phyloP scores from a whole-genome alignment of 169 alveolate species.

The Babesia bigemina region DNA sequence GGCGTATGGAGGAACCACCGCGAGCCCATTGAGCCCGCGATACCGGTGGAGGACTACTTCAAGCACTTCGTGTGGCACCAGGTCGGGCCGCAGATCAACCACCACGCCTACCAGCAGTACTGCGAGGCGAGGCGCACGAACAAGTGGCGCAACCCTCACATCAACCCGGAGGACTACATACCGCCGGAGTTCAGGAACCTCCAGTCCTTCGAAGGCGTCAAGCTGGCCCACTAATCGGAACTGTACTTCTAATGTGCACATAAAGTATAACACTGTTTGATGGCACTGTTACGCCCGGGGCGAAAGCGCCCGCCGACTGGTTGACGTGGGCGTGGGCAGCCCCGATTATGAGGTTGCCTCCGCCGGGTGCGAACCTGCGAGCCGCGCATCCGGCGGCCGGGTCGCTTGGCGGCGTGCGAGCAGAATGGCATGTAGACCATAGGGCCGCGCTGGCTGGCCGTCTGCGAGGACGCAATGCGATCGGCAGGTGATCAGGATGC shows the following conservation, averaged over 20 bases:
- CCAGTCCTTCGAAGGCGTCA: slow-evolving; percentile 57
- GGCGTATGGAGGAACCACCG: slow-evolving; percentile 68
- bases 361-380: too few species aligned
- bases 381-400: too few species aligned
- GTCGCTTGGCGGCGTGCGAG: too few species aligned
- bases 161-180: slow-evolving; percentile 84
- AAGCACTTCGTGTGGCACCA: slow-evolving; percentile 82
- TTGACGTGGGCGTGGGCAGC: not conserved
- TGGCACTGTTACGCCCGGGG: not conserved
- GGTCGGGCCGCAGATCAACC: slow-evolving; percentile 82
- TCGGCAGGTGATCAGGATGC: too few species aligned
- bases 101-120: slow-evolving; percentile 85
- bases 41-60: slow-evolving; percentile 76
- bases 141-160: slow-evolving; percentile 81
- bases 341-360: too few species aligned
- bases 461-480: not conserved
- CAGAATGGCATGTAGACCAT: not conserved
- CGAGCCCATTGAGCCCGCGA: slow-evolving; percentile 78
- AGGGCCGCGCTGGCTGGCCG: not conserved
- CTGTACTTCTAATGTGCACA: not conserved
- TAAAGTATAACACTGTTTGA: not conserved
- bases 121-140: slow-evolving; percentile 85
- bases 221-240: slow-evolving; percentile 21
- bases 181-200: slow-evolving; percentile 81
- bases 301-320: not conserved